Evolutionary conservation across 176 grass and related monocot genomes (phyloP).

Genomic region (Musa troglodytarum): DNA sequence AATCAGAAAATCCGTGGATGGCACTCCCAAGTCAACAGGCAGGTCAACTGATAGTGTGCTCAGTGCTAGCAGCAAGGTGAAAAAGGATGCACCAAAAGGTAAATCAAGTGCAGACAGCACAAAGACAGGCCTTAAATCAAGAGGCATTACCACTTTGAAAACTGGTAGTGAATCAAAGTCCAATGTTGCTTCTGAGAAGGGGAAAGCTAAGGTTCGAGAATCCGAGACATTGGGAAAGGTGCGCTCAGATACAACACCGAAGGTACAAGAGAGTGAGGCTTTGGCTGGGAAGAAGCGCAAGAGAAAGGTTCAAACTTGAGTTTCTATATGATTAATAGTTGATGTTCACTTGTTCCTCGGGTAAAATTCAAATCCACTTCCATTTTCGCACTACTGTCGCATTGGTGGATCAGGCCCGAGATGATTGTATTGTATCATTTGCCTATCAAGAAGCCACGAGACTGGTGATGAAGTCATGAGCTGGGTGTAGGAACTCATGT

Average conservation of each 20-base stretch:
- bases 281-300: constrained; percentile 28
- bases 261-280: constrained; percentile 12
- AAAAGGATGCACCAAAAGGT: constrained; percentile 12
- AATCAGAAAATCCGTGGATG: constrained; percentile 12
- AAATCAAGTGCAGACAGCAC: constrained; percentile 39
- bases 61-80: constrained; percentile 21
- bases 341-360: not conserved
- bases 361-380: not conserved
- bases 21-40: constrained; percentile 18
- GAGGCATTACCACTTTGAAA: not conserved
- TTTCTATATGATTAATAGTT: not conserved
- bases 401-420: not conserved
- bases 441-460: not conserved
- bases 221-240: not conserved
- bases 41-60: constrained; percentile 2
- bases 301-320: constrained; percentile 19
- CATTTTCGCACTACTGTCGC: not conserved
- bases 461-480: not conserved
- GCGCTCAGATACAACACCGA: not conserved
- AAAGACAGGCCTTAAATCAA: constrained; percentile 29
- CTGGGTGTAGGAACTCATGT: too few species aligned
- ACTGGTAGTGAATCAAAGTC: constrained; percentile 24
- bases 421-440: constrained; percentile 2
- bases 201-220: constrained; percentile 17
- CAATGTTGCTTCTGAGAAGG: constrained; percentile 28